Evolutionary conservation across 2,329 filamentous ascomycete species (phyloP), one percentile per base, ranked within the genome.

Genomic region (Colletotrichum sp.): DNA sequence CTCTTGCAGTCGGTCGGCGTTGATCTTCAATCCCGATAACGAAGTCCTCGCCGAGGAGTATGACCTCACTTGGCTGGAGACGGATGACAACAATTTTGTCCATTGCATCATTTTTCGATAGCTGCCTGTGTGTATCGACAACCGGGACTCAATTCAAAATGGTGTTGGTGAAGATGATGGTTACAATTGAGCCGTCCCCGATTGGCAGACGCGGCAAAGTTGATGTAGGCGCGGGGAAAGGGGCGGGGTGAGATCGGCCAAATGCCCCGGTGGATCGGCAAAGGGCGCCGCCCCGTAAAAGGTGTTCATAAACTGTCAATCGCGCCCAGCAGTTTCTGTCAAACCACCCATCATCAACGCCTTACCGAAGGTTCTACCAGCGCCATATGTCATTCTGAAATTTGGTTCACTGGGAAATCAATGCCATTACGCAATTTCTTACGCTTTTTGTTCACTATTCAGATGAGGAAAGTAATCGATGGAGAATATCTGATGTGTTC

Each of bases 1-100:
- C 65, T 82, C 80, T 36, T 79, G 73, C 2, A 83, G 80, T 52
- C 82, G 75, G 27, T 78, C 78, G 15, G 80, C 78, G 55, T 83
- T 82, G 75, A 83, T 82, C 67, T 79, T 78, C 30, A 81, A 75
- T 8, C 78, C 72, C 8, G 76, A 77, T 68, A 77, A 48, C 57
- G 65, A 48, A 39, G 68, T 19, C 59, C 39, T 39, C 16, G 55
- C 64, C 28, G 68, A 57, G 19, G 73, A 76, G 65, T 74, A 60
- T 48, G 39, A 63, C 55, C 73, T 68, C 55, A 27, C 39, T 34
- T 44, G 39, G n/a, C 39, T 2, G 27, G 63, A 32, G 12, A 34
- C 8, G 7, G 61, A 52, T 5, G n/a, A 2, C 0, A 48, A 55
- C 7, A 55, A 13, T 8, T 34, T 72, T 9, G 48, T 16, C 8